Base-by-base conservation (phyloP, 768 basidiomycete species). In the Boletus sp. region DNA sequence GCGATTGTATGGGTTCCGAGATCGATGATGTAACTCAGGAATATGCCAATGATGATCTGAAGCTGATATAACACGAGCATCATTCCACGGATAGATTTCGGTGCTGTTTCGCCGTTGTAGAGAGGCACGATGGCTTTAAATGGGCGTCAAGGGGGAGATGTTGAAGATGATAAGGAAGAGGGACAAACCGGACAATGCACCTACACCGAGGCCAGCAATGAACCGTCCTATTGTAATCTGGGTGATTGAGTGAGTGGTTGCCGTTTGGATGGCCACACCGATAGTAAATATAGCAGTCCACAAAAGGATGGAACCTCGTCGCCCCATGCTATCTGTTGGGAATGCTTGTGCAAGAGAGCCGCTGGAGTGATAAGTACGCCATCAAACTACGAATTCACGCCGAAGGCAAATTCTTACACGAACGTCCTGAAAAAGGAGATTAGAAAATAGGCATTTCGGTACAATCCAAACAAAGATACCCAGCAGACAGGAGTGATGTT, bases 41-140 rank as follows among this genome's bases (percentile, higher is more conserved):
- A 87, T 49, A 90, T 74, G 8, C 85, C 85, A 27, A 80, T 69
- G 60, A 87, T 85, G 58, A 90, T 88, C 63, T 88, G 86, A 14
- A 89, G 74, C 63, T 90, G 88, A 65, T 90, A 90, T 15, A 90
- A 70, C 10, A 87, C 87, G 34, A 92, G 72, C 78, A 82, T 67
- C 40, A 84, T 81, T 4, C 88, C 88, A 63, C 89, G 80, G 51
- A 90, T 77, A 2, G 81, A 77, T 63, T 88, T 88, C 0, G 89
- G 89, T 0, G 87, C 81, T 0, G 87, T 86, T 70, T 90, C 88
- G 30, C 88, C 87, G 59, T 87, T 88, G 67, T 90, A 91, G 8
- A 90, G 77, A 64, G 81, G 80, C 6, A 83, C 80, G 48, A 82
- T 80, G 33, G 77, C 79, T 79, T 54, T 21, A 14, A n/a, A 35